phyloP scores from a whole-genome alignment of 2,329 filamentous ascomycete genomes.

The Fusarium gaditjirri region DNA sequence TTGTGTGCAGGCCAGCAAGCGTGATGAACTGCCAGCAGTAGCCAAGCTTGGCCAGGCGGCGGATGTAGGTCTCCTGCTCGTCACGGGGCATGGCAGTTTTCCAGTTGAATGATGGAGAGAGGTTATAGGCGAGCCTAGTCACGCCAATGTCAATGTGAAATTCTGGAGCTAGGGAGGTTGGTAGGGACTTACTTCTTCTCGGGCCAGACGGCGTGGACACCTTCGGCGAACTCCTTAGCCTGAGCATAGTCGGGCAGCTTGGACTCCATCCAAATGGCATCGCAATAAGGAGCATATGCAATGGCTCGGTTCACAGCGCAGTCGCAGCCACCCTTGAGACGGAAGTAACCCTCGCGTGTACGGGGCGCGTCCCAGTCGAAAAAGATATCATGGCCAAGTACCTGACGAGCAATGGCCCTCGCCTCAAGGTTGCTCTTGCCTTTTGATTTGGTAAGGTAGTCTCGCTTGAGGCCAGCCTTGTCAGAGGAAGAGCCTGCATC shows the following conservation, averaged over 20 bases:
- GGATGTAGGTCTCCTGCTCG: slow-evolving; percentile 98
- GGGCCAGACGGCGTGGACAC: slow-evolving; percentile 93
- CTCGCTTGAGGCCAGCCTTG: slow-evolving; percentile 73
- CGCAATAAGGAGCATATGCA: slow-evolving; percentile 91
- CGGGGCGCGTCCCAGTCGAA: slow-evolving; percentile 97
- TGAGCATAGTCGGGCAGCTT: slow-evolving; percentile 93
- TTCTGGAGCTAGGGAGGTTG: neutral
- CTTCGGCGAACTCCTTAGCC: slow-evolving; percentile 91
- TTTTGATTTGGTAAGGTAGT: slow-evolving; percentile 75
- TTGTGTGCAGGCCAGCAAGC: slow-evolving; percentile 95
- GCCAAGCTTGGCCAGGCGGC: slow-evolving; percentile 83
- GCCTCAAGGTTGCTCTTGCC: slow-evolving; percentile 90
- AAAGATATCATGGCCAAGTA: slow-evolving; percentile 83
- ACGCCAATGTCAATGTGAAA: slow-evolving; percentile 29
- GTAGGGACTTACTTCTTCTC: slow-evolving; percentile 83
- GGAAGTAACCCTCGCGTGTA: slow-evolving; percentile 94
- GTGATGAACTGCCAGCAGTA: slow-evolving; percentile 99
- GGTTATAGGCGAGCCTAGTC: slow-evolving; percentile 90
- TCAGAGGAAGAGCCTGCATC: slow-evolving; percentile 72
- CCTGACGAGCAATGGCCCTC: slow-evolving; percentile 77
- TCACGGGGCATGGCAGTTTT: slow-evolving; percentile 91
- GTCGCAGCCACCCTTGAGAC: slow-evolving; percentile 89
- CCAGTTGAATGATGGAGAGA: slow-evolving; percentile 99
- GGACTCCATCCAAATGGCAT: slow-evolving; percentile 99
- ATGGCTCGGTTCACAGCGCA: slow-evolving; percentile 91